phyloP scores from a whole-genome alignment of 345 rosid species.

The Heritiera fomes region DNA sequence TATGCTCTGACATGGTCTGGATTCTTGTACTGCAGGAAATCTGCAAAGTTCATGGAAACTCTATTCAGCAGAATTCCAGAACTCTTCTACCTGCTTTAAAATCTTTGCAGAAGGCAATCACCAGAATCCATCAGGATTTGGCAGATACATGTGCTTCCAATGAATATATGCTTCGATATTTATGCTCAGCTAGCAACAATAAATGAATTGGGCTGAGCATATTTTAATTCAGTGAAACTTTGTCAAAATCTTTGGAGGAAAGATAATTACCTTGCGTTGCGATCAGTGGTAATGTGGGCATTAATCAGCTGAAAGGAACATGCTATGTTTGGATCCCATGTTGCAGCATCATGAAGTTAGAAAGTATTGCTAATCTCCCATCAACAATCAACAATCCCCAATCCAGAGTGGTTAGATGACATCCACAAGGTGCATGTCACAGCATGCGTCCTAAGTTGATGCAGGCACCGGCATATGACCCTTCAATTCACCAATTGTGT shows the following conservation, averaged over 20 bases:
- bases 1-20: background rate
- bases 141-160: constrained; percentile 91
- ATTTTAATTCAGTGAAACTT: background rate
- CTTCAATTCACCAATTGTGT: background rate
- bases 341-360: background rate
- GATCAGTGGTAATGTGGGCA: background rate
- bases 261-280: background rate
- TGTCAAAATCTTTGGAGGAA: background rate
- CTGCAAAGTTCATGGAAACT: constrained; percentile 80
- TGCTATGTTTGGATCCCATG: background rate
- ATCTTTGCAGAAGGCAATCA: constrained; percentile 81
- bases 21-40: constrained; percentile 56
- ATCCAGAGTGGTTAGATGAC: background rate
- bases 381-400: background rate
- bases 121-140: constrained; percentile 85
- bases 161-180: constrained; percentile 77
- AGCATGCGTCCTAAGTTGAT: background rate
- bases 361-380: background rate
- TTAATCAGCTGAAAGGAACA: background rate
- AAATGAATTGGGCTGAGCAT: constrained; percentile 22
- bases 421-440: background rate
- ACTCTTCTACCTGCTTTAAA: constrained; percentile 74
- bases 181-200: constrained; percentile 55
- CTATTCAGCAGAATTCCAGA: constrained; percentile 78
- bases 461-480: background rate